Evolutionary conservation across 169 alveolate genomes (phyloP).

Genomic region (Plasmodium adleri): DNA sequence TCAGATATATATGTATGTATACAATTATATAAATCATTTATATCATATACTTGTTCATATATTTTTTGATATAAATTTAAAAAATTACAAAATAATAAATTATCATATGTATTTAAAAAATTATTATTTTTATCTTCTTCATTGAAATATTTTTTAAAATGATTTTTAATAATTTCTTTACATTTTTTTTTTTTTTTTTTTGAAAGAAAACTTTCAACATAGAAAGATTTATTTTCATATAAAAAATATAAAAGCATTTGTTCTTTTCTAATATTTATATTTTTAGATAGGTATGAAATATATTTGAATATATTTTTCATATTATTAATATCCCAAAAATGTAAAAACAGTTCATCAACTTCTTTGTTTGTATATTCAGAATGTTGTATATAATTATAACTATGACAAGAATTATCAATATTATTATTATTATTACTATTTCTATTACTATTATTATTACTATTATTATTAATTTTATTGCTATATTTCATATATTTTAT

Average conservation of each 20-base stretch:
- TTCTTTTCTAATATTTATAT: slow-evolving; percentile 58
- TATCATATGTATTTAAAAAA: slow-evolving; percentile 5
- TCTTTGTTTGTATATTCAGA: neutral
- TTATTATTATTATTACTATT: too few relatives aligned
- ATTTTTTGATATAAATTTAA: slow-evolving; percentile 56
- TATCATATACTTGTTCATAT: slow-evolving; percentile 70
- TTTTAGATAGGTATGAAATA: slow-evolving; percentile 52
- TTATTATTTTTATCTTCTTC: slow-evolving; percentile 23
- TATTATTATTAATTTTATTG: too few relatives aligned
- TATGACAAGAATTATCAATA: too few relatives aligned
- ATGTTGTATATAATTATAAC: too few relatives aligned
- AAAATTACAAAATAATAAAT: slow-evolving; percentile 63
- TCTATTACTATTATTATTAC: too few relatives aligned
- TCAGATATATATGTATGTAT: slow-evolving; percentile 50
- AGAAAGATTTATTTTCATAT: slow-evolving; percentile 66
- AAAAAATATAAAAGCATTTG: slow-evolving; percentile 64
- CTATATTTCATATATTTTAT: slow-evolving; percentile 35
- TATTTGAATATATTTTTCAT: slow-evolving; percentile 58
- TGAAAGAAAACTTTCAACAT: slow-evolving; percentile 60
- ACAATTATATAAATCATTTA: slow-evolving; percentile 66
- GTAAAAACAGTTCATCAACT: slow-evolving; percentile 28
- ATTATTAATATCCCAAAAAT: slow-evolving; percentile 40
- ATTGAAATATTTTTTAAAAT: slow-evolving; percentile 47
- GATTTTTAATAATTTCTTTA: slow-evolving; percentile 17
- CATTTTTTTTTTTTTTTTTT: slow-evolving; percentile 51